Evolutionary conservation across 2,329 filamentous ascomycete species (phyloP).

Genomic region (Plectosphaerella plurivora): DNA sequence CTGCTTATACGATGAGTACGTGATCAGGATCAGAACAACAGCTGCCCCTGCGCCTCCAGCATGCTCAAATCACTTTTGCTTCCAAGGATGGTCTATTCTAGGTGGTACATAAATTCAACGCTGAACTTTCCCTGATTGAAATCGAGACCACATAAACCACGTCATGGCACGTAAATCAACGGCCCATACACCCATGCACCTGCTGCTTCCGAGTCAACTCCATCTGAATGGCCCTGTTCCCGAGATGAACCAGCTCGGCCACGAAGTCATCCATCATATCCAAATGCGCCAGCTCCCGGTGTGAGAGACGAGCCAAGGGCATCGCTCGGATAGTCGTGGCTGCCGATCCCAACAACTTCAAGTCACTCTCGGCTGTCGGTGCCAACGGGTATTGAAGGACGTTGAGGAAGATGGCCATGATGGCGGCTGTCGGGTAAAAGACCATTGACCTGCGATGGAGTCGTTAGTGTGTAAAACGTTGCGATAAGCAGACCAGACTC

Average conservation of each 20-base stretch:
- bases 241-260: conserved; percentile 36
- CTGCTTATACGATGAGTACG: too few relatives aligned
- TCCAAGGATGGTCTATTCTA: too few relatives aligned
- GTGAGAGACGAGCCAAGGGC: conserved; percentile 18
- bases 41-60: too few relatives aligned
- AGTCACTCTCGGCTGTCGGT: conserved; percentile 35
- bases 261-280: conserved; percentile 37
- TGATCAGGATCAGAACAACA: too few relatives aligned
- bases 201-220: too few relatives aligned
- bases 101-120: too few relatives aligned
- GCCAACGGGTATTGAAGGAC: conserved; percentile 43
- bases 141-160: too few relatives aligned
- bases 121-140: too few relatives aligned
- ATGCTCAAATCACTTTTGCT: too few relatives aligned
- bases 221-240: conserved; percentile 32
- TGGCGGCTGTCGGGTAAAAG: conserved; percentile 52
- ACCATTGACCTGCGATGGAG: conserved; percentile 39
- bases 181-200: too few relatives aligned
- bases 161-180: too few relatives aligned
- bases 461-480: neutral
- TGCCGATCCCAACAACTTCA: conserved; percentile 38
- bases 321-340: conserved; percentile 38
- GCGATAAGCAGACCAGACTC: conserved; percentile 10
- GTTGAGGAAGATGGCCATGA: conserved; percentile 51
- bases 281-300: conserved; percentile 33